phyloP scores from a whole-genome alignment of 2,329 filamentous ascomycete species.

The Parafenestella ontariensis region DNA sequence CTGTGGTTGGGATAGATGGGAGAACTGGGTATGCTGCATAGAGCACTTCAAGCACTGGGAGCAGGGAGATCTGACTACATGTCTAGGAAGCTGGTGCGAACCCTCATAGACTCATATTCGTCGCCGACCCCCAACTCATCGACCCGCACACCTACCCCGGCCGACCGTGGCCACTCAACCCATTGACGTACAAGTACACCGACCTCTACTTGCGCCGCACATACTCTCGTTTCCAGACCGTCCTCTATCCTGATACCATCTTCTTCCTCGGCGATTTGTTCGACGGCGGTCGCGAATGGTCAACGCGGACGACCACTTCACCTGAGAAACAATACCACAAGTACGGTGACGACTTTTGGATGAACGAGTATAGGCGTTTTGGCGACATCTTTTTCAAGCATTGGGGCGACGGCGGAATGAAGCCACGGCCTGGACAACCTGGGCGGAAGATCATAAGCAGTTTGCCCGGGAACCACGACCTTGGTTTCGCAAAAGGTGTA shows the following conservation, averaged over 20 bases:
- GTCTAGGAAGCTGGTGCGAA: constrained; percentile 74
- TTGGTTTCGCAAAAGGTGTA: constrained; percentile 88
- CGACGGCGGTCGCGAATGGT: constrained; percentile 95
- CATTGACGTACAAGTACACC: constrained; percentile 73
- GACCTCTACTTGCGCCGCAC: constrained; percentile 89
- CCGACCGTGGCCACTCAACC: constrained; percentile 75
- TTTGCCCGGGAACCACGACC: constrained; percentile 91
- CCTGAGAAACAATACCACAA: constrained; percentile 73
- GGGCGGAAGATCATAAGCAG: constrained; percentile 82
- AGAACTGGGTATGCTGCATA: constrained; percentile 75
- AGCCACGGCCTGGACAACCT: constrained; percentile 65
- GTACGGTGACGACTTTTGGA: constrained; percentile 85
- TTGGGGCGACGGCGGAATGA: constrained; percentile 66
- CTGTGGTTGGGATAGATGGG: constrained; percentile 88
- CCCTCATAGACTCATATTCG: constrained; percentile 83
- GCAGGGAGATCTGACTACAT: constrained; percentile 16
- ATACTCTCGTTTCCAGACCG: constrained; percentile 77
- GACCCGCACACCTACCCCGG: constrained; percentile 95
- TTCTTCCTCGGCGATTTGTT: constrained; percentile 95
- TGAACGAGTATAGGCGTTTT: constrained; percentile 85
- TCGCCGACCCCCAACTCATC: constrained; percentile 90
- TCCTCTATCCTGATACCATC: constrained; percentile 82
- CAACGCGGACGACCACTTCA: constrained; percentile 62
- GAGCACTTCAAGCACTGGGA: not conserved
- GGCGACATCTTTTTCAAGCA: constrained; percentile 80